Base-by-base conservation (phyloP, 225 moss, liverwort and hornwort genomes). In the Anthoceros angustus region DNA sequence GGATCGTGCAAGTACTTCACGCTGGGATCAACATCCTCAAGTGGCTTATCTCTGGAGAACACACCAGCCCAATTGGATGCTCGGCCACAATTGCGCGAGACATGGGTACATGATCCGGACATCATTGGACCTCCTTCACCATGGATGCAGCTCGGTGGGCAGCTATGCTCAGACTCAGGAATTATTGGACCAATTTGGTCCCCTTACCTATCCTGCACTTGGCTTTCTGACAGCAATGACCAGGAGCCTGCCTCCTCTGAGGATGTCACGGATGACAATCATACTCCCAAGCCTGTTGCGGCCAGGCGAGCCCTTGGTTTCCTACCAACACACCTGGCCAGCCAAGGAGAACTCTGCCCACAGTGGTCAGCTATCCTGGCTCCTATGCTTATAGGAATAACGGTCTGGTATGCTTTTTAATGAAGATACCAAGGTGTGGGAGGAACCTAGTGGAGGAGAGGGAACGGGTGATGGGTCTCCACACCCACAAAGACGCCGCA, bases 281-380 rank as follows among this genome's bases (percentile, higher is more conserved):
- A 26, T 20, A 61, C 72, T 32, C 25, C n/a, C 5, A 25, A 46
- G 8, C 26, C 26, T 20, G n/a, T 70, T 32, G 5, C 45, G 6
- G 41, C 16, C 40, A 62, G 42, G 69, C 42, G 9, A 40, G 20
- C 5, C 40, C 62, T 9, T 70, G 69, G 69, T 41, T 62, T 20
- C 20, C 12, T 9, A 21, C 42, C 16, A 70, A 62, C 62, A 41
- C 18, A 26, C 42, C n/a, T n/a, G n/a, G n/a, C 63, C 12, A 40
- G 40, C 45, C 45, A 46, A 46, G 45, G 45, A 16, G 12, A 46
- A 16, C 45, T 11, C 16, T n/a, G 2, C 0, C 45, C 45, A 46
- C 45, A n/a, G 11, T 46, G 16, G 45, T 46, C 16, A 11, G n/a
- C 16, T 46, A 46, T 16, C 45, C 12, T 46, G 45, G 45, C 45